These are phyloP conservation scores for Malania oleifera DNA, from an alignment of 164 flowering plant species.

Conservation along the genomic window DNA sequence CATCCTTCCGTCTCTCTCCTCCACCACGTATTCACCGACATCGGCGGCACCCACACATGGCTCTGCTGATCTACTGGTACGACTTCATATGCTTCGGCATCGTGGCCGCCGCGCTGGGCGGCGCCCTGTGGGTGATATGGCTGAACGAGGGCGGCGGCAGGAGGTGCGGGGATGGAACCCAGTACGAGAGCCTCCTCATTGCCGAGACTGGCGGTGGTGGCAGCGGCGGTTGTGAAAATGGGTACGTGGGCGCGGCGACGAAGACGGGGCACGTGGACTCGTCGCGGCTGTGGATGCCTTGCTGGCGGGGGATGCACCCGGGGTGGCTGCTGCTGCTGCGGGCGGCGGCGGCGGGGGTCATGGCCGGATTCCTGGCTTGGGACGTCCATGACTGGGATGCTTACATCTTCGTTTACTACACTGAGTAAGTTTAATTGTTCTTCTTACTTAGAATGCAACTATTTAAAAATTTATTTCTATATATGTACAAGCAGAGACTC, in stretches of 20 bases:
- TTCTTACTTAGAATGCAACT: too few species aligned
- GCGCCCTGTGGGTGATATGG: slow-evolving; percentile 38
- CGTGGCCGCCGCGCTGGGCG: slow-evolving; percentile 29
- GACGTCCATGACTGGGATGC: slow-evolving; percentile 35
- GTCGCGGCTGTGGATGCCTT: slow-evolving; percentile 49
- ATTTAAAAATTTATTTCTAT: too few species aligned
- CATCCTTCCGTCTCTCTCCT: too few species aligned
- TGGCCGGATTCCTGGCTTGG: slow-evolving; percentile 43
- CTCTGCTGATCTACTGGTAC: slow-evolving; percentile 46
- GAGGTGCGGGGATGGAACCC: slow-evolving; percentile 12
- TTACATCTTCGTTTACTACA: slow-evolving; percentile 54
- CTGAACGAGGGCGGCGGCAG: slow-evolving; percentile 25
- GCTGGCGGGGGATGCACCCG: slow-evolving; percentile 66
- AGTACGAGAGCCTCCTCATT: slow-evolving; percentile 35
- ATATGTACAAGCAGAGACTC: too few species aligned
- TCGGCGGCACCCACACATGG: slow-evolving; percentile 24
- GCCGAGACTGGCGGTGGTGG: slow-evolving; percentile 15
- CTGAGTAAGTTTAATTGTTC: slow-evolving; percentile 40
- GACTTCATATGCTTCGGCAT: slow-evolving; percentile 57
- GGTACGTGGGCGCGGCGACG: slow-evolving; percentile 8
- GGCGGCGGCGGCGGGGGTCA: slow-evolving; percentile 18
- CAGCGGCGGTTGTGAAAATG: too few species aligned
- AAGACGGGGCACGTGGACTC: slow-evolving; percentile 28
- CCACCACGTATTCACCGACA: too few species aligned
- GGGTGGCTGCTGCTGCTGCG: slow-evolving; percentile 47